phyloP scores from a whole-genome alignment of 805 yeast genomes.

The Yamadazyma nakazawae region DNA sequence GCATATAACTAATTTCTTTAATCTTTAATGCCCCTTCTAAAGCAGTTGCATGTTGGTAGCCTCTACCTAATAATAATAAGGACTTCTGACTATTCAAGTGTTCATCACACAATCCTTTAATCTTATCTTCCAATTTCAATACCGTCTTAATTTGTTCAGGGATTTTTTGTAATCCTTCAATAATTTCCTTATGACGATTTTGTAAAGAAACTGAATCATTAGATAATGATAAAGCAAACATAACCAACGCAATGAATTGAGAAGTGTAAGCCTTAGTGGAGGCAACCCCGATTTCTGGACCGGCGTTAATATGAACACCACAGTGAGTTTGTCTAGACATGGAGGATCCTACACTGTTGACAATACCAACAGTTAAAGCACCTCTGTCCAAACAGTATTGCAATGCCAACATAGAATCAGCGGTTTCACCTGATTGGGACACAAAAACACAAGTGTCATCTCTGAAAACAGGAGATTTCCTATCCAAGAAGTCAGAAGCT shows the following conservation, averaged over 20 bases:
- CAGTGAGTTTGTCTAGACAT: slow-evolving; percentile 97
- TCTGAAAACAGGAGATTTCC: slow-evolving; percentile 95
- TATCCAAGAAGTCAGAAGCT: slow-evolving; percentile 92
- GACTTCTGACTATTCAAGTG: slow-evolving; percentile 81
- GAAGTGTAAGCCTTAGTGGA: slow-evolving; percentile 99
- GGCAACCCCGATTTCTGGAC: slow-evolving; percentile 99
- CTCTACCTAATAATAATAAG: slow-evolving; percentile 89
- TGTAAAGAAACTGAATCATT: slow-evolving; percentile 81
- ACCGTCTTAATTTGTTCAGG: slow-evolving; percentile 84
- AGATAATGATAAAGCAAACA: slow-evolving; percentile 93
- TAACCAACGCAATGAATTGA: slow-evolving; percentile 92
- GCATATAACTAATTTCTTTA: slow-evolving; percentile 98
- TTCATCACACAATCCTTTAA: slow-evolving; percentile 70
- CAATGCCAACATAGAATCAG: slow-evolving; percentile 92
- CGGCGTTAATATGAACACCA: slow-evolving; percentile 99
- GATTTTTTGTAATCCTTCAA: slow-evolving; percentile 76
- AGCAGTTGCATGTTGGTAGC: slow-evolving; percentile 95
- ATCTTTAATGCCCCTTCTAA: slow-evolving; percentile 97
- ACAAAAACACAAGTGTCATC: slow-evolving; percentile 97
- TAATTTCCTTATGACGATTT: slow-evolving; percentile 78
- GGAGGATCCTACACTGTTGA: slow-evolving; percentile 94
- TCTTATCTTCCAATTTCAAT: slow-evolving; percentile 65
- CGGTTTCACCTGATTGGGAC: slow-evolving; percentile 98
- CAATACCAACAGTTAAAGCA: slow-evolving; percentile 96
- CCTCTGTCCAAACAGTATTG: slow-evolving; percentile 96